These are phyloP conservation scores for Petasospora fabianii DNA, from an alignment of 1,139 yeast species.

Conservation along the genomic window DNA sequence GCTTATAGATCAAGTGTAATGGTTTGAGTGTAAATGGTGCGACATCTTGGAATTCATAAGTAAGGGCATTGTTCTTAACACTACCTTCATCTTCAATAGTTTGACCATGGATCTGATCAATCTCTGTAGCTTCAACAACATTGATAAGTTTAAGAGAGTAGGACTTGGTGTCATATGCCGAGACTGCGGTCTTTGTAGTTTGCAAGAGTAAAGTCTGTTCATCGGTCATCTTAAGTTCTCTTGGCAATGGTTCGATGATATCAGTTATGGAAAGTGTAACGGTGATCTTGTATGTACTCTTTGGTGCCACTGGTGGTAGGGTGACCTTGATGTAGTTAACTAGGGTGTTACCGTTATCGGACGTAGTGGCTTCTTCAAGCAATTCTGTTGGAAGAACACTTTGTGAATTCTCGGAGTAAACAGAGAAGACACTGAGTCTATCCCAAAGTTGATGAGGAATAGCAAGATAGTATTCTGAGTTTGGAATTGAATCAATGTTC, in stretches of 20 bases:
- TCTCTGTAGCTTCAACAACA: constrained; percentile 44
- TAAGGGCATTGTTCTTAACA: constrained; percentile 39
- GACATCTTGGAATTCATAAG: constrained; percentile 56
- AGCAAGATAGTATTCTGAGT: constrained; percentile 52
- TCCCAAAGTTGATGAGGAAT: constrained; percentile 42
- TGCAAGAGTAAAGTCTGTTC: constrained; percentile 56
- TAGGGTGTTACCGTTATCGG: constrained; percentile 21
- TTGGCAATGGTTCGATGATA: constrained; percentile 59
- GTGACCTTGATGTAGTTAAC: constrained; percentile 41
- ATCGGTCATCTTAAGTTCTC: constrained; percentile 54
- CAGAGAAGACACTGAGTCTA: constrained; percentile 46
- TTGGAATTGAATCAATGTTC: constrained; percentile 57
- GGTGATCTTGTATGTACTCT: constrained; percentile 45
- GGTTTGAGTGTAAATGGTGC: constrained; percentile 47
- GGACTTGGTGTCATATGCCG: constrained; percentile 58
- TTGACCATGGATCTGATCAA: constrained; percentile 23
- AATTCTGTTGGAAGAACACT: constrained; percentile 31
- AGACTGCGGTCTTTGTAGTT: constrained; percentile 54
- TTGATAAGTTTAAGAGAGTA: constrained; percentile 53
- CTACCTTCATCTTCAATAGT: constrained; percentile 14
- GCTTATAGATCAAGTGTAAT: constrained; percentile 58
- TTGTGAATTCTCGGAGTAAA: constrained; percentile 11
- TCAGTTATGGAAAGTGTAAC: constrained; percentile 53
- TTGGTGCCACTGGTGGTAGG: constrained; percentile 66
- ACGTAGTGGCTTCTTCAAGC: constrained; percentile 29